Evolutionary conservation across 805 yeast genomes (phyloP), one percentile per base, ranked within the genome.

Genomic region (Tetrapisispora phaffii): DNA sequence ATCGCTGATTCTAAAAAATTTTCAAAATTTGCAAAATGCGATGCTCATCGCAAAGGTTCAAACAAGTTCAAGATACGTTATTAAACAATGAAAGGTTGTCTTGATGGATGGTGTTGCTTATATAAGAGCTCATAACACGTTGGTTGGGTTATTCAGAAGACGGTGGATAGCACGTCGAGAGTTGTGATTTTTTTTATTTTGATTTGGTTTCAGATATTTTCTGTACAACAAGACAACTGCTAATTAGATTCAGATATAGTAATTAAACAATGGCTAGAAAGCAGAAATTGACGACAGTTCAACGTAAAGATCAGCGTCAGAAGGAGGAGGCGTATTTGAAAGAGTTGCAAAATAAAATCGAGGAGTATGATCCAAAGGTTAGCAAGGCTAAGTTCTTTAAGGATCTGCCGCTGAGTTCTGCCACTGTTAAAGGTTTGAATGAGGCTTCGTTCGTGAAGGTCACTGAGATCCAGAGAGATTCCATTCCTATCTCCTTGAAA

Each of bases 401-500:
- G 43, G 89, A 89, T 47, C 71, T 89, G n/a, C 96, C 97, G 8
- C 61, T 89, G 24, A 75, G 88, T 3, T 59, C 67, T 8, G 68
- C 70, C 3, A 82, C 95, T 13, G 54, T 80, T 12, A 73, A 73
- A 48, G 97, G 97, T 2, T 66, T 93, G 34, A 78, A 75, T 48
- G 85, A 79, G 44, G 73, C 94, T n/a, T 82, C 86, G 43, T 93
- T 82, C 61, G 72, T 84, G 1, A 73, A 78, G 10, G 64, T 89
- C 69, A 93, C 98, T 0, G 95, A 85, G 36, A 85, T 93, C 47
- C 99, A 93, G 57, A 77, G 74, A 48, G 79, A 78, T 40, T 72
- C 96, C 6, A 84, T 93, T 23, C 84, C 94, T 0, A 66, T 74
- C 13, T 79, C 93, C 0, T 67, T 93, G 48, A 80, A 84, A 54